Base-by-base conservation (phyloP, 805 yeast species). In the Suhomyces tanzawaensis region DNA sequence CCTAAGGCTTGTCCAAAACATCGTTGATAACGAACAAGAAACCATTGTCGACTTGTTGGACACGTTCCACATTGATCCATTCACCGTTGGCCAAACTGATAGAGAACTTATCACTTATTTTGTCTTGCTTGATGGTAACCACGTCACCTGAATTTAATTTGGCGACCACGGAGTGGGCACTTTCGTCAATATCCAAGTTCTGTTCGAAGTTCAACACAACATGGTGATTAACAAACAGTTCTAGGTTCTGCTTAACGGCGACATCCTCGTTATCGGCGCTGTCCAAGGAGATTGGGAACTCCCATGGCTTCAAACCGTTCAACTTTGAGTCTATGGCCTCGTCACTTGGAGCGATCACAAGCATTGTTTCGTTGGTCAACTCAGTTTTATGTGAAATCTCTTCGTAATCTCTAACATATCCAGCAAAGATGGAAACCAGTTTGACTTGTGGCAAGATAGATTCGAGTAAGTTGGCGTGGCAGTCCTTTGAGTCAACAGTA, bases 311-410 rank as follows among this genome's bases (percentile, higher is more conserved):
- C 33, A 81, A 53, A 2, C 68, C 60, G 22, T 62, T 62, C 41
- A 87, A 66, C 41, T 61, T 56, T 12, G 37, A 34, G 14, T 46
- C 39, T 16, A 69, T 51, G 3, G 87, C 90, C 9, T 57, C 59
- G 52, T 87, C 78, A 2, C 78, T 66, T 6, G 95, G 95, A 3
- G 95, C 86, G 51, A 87, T 73, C 5, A 87, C 72, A 16, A 85
- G 60, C 46, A 74, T 39, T 63, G 68, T 49, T 21, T 64, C 60
- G n/a, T 55, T 48, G 12, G 61, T 56, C 41, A 68, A 59, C 41
- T 74, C 79, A 45, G 83, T 72, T 44, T 72, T 69, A 14, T 52
- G 40, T 19, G 75, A 70, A 19, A 82, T 52, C 9, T 66, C 72
- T 12, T 71, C 62, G 52, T 77, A 69, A 49, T 83, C 85, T 42